phyloP scores from a whole-genome alignment of 2,329 filamentous ascomycete species.

The Diaporthe vaccinii region DNA sequence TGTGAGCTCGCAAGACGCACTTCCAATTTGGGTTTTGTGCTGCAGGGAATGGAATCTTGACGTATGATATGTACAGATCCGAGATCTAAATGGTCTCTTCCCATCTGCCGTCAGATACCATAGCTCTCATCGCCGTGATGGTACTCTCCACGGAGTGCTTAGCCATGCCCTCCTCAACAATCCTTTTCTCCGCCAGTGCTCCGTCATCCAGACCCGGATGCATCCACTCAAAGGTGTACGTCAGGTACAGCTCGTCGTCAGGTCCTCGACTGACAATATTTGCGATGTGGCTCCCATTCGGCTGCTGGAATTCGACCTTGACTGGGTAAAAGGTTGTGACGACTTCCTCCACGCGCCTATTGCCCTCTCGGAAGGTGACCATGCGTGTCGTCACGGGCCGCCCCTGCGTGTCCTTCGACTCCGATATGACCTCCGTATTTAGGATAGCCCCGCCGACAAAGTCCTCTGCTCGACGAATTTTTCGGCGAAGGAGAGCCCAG shows the following conservation, averaged over 20 bases:
- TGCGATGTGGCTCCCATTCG: conserved; percentile 45
- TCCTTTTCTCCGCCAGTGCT: conserved; percentile 21
- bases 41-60: not conserved
- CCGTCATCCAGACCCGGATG: conserved; percentile 27
- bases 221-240: conserved; percentile 40
- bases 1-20: not conserved
- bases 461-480: conserved; percentile 48
- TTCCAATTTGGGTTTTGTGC: not conserved
- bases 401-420: conserved; percentile 44
- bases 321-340: conserved; percentile 46
- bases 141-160: conserved; percentile 37
- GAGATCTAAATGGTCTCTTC: conserved; percentile 19
- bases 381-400: conserved; percentile 48
- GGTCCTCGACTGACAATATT: conserved; percentile 43
- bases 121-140: conserved; percentile 24
- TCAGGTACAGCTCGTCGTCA: conserved; percentile 37
- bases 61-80: not conserved
- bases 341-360: conserved; percentile 46
- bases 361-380: conserved; percentile 47
- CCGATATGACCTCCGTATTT: conserved; percentile 47
- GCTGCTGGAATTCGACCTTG: conserved; percentile 49
- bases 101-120: conserved; percentile 33
- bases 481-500: conserved; percentile 44
- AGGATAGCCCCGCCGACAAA: conserved; percentile 49
- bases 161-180: conserved; percentile 28